Evolutionary conservation across 306 rosid species (phyloP).

Genomic region (Coriaria nepalensis): DNA sequence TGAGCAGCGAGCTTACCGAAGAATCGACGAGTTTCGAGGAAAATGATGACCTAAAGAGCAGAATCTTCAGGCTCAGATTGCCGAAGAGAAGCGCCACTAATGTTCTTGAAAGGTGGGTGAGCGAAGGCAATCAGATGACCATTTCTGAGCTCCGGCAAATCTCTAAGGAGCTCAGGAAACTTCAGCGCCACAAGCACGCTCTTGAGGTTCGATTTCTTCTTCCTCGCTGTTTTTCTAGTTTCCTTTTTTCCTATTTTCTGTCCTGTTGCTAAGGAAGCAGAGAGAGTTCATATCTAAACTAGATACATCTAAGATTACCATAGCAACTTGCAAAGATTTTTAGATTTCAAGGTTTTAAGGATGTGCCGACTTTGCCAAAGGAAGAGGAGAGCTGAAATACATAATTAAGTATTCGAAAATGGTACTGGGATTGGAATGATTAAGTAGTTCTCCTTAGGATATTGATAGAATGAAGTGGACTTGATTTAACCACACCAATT

Average conservation of each 20-base stretch:
- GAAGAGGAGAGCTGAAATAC: too few species aligned
- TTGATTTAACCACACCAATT: too few species aligned
- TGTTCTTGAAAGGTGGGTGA: conserved; percentile 62
- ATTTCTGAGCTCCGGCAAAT: conserved; percentile 57
- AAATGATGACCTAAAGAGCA: conserved; percentile 50
- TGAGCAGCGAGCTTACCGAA: conserved; percentile 29
- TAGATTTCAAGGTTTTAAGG: too few species aligned
- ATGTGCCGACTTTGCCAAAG: too few species aligned
- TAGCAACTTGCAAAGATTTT: too few species aligned
- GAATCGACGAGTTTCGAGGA: conserved; percentile 21
- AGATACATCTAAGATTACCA: too few species aligned
- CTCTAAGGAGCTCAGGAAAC: conserved; percentile 64
- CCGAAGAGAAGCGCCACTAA: conserved; percentile 79
- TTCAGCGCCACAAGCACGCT: conserved; percentile 83
- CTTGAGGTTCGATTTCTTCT: conserved; percentile 47
- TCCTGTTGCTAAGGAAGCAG: too few species aligned
- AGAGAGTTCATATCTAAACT: too few species aligned
- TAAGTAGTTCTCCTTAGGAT: too few species aligned
- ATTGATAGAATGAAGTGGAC: too few species aligned
- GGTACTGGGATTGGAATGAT: too few species aligned
- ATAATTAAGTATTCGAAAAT: too few species aligned
- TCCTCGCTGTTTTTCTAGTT: not conserved
- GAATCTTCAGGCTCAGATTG: conserved; percentile 57
- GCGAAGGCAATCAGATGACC: conserved; percentile 53
- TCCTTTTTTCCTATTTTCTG: not conserved